phyloP scores from a whole-genome alignment of 2,329 filamentous ascomycete genomes.

The Lasiodiplodia citricola region DNA sequence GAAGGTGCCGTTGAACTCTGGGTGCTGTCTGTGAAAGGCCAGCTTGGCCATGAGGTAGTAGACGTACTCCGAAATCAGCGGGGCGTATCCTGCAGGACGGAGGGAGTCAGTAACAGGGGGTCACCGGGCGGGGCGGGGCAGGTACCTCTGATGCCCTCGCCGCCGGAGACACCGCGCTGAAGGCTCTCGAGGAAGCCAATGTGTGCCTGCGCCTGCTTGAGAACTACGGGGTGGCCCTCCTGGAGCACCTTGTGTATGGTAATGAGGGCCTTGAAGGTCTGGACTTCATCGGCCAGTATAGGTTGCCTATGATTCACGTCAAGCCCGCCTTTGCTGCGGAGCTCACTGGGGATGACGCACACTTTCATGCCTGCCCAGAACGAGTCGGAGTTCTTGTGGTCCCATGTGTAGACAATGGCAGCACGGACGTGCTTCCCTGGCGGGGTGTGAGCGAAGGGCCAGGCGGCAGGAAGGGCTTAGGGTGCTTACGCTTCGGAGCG shows the following conservation, averaged over 20 bases:
- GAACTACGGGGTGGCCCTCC: slow-evolving; percentile 86
- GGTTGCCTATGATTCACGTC: slow-evolving; percentile 69
- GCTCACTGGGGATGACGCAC: slow-evolving; percentile 52
- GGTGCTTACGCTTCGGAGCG: slow-evolving; percentile 65
- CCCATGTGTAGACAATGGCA: slow-evolving; percentile 99
- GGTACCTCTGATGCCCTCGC: slow-evolving; percentile 80
- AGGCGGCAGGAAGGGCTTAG: not conserved
- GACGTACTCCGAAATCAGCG: slow-evolving; percentile 95
- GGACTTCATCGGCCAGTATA: slow-evolving; percentile 96
- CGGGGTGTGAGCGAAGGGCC: slow-evolving; percentile 38
- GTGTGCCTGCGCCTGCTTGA: slow-evolving; percentile 89
- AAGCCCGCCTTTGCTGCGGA: slow-evolving; percentile 22
- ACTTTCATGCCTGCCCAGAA: slow-evolving; percentile 99
- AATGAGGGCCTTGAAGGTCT: slow-evolving; percentile 98
- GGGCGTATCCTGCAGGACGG: slow-evolving; percentile 69
- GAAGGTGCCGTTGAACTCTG: slow-evolving; percentile 98
- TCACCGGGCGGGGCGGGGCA: slow-evolving; percentile 3
- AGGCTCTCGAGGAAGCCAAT: slow-evolving; percentile 91
- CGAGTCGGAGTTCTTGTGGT: slow-evolving; percentile 91
- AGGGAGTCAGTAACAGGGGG: slow-evolving; percentile 3
- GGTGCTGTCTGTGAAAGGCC: slow-evolving; percentile 94
- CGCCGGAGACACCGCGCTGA: slow-evolving; percentile 74
- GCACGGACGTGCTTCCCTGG: slow-evolving; percentile 91
- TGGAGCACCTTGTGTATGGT: slow-evolving; percentile 97
- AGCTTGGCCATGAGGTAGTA: slow-evolving; percentile 94